Evolutionary conservation across 2,329 filamentous ascomycete species (phyloP), one percentile per base, ranked within the genome.

Genomic region (Chrysoporthe deuterocubensis): DNA sequence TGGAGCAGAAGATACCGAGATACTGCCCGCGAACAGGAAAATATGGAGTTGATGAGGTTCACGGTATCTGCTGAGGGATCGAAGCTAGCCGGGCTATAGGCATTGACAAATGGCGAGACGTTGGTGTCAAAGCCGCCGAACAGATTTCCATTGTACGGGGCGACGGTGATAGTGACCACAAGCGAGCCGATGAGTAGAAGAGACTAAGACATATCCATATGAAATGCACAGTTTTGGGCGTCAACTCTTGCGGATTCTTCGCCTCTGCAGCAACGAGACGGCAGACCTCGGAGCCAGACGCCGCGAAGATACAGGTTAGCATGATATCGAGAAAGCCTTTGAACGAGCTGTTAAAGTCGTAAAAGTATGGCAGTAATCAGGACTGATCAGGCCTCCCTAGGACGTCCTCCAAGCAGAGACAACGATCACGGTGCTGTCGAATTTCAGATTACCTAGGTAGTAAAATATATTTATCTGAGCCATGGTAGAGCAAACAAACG

Each of bases 241-340:
- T 78, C 3, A 80, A 76, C 69, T 78, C 79, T 6, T 74, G 74
- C 0, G 82, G 81, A 70, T 83, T 83, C 5, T 70, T 71, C 0
- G 80, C 80, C 70, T 83, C 82, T 13, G 80, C 80, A 0, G 81
- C 80, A 4, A 81, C 79, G 4, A 83, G 74, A 21, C 80, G 81
- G 9, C 74, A 74, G 68, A 80, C 81, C 67, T 84, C 81, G 0
- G 79, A 79, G 7, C 81, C 81, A 5, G 80, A 82, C 72, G 87
- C 88, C 40, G 86, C 83, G 74, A 88, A 88, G 16, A 83, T 70
- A 43, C 69, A 70, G 8, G 69, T 70, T 40, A 86, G 69, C 71
- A 88, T 83, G n/a, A 87, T 84, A 16, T 80, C 79, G 72, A 86
- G 86, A 73, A 88, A 84, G 3, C 81, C 81, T 67, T 80, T 81